phyloP scores from a whole-genome alignment of 2,329 filamentous ascomycete genomes.

The Fusarium avenaceum region DNA sequence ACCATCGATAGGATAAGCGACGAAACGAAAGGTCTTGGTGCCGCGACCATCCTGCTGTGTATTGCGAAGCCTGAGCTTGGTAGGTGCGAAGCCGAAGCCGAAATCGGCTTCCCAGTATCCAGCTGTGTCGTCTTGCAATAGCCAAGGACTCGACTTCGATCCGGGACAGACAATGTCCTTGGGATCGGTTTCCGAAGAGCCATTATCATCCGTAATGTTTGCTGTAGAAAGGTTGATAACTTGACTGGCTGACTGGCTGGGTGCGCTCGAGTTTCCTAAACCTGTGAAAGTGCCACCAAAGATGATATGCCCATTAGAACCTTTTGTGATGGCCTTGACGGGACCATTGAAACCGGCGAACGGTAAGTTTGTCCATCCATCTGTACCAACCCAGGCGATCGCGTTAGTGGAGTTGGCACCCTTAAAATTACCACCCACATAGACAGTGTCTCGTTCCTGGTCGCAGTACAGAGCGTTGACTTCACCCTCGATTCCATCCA shows the following conservation, averaged over 20 bases:
- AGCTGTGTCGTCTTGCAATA: slow-evolving; percentile 76
- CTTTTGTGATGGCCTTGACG: slow-evolving; percentile 86
- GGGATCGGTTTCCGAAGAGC: slow-evolving; percentile 74
- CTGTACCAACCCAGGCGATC: slow-evolving; percentile 78
- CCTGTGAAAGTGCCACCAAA: slow-evolving; percentile 94
- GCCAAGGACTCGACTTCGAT: slow-evolving; percentile 82
- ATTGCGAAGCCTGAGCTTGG: slow-evolving; percentile 89
- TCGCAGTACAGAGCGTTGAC: slow-evolving; percentile 90
- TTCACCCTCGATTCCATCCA: slow-evolving; percentile 84
- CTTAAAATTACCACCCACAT: slow-evolving; percentile 89
- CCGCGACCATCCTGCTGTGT: slow-evolving; percentile 86
- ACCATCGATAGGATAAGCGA: slow-evolving; percentile 85
- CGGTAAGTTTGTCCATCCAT: slow-evolving; percentile 83
- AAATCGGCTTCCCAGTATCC: slow-evolving; percentile 90
- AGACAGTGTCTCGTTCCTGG: slow-evolving; percentile 80
- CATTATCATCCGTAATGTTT: slow-evolving; percentile 76
- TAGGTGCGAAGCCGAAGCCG: slow-evolving; percentile 86
- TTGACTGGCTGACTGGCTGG: slow-evolving; percentile 78
- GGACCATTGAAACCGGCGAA: slow-evolving; percentile 97
- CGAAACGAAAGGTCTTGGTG: slow-evolving; percentile 89
- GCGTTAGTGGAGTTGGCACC: slow-evolving; percentile 89
- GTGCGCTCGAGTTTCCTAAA: slow-evolving; percentile 81
- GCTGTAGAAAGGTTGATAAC: slow-evolving; percentile 87
- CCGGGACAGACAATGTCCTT: slow-evolving; percentile 83
- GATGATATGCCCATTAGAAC: slow-evolving; percentile 84